Evolutionary conservation across 306 rosid species (phyloP).

Genomic region (Casuarina cunninghamiana): DNA sequence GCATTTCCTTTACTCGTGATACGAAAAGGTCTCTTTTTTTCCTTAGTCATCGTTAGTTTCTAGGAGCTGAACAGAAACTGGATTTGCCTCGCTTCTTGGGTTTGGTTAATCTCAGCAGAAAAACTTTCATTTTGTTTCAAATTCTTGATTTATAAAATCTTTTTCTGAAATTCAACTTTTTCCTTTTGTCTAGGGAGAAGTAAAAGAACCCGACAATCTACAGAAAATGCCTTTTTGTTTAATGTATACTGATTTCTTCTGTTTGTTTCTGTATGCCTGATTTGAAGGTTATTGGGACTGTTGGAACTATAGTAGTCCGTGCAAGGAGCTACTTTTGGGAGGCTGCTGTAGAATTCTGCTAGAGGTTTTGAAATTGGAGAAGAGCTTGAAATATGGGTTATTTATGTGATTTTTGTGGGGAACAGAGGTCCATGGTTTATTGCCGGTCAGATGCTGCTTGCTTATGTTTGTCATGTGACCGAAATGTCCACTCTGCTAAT

Average conservation of each 20-base stretch:
- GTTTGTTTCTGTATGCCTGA: constrained; percentile 5
- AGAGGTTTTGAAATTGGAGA: constrained; percentile 29
- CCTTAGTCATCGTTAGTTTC: neutral
- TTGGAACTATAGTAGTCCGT: constrained; percentile 20
- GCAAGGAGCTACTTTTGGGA: constrained; percentile 28
- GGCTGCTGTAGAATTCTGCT: constrained; percentile 18
- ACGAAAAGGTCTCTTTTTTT: neutral
- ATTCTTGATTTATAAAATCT: neutral
- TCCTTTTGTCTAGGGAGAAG: neutral
- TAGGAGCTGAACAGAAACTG: constrained; percentile 3
- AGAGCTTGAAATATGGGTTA: constrained; percentile 69
- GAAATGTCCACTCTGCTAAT: constrained; percentile 94
- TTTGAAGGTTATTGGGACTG: constrained; percentile 32
- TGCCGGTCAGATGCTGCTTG: constrained; percentile 95
- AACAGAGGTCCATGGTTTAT: constrained; percentile 84
- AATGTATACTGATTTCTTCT: constrained; percentile 19
- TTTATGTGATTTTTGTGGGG: constrained; percentile 84
- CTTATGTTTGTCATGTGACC: constrained; percentile 91
- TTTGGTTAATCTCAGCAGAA: constrained; percentile 4
- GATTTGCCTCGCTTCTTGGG: neutral
- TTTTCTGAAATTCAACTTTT: neutral
- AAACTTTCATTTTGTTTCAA: neutral
- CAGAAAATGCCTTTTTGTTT: constrained; percentile 6
- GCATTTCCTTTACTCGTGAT: constrained; percentile 11
- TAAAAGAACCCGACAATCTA: neutral